phyloP scores from a whole-genome alignment of 345 rosid species.

The Noccaea bulbosa region DNA sequence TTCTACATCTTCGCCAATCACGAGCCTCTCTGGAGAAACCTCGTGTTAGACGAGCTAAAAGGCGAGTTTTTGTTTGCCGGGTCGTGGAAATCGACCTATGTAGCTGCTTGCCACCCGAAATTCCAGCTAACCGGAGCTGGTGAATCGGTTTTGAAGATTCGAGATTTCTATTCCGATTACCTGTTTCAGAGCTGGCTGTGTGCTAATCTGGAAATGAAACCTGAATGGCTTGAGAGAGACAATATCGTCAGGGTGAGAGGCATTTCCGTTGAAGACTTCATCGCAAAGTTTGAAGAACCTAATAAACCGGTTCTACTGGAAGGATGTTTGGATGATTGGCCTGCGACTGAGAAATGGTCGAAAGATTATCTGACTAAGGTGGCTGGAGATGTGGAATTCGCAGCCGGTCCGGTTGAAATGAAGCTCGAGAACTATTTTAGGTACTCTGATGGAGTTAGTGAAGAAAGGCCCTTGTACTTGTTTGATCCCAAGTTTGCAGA shows the following conservation, averaged over 20 bases:
- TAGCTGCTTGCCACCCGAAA: slow-evolving; percentile 53
- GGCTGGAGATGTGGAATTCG: slow-evolving; percentile 62
- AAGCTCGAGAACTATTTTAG: slow-evolving; percentile 70
- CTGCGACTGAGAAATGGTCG: slow-evolving; percentile 68
- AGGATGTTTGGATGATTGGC: slow-evolving; percentile 84
- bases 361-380: slow-evolving; percentile 64
- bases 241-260: slow-evolving; percentile 74
- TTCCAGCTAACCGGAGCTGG: slow-evolving; percentile 29
- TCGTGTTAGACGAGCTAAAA: slow-evolving; percentile 63
- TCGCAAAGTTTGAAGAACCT: slow-evolving; percentile 70
- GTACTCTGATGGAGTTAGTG: slow-evolving; percentile 74
- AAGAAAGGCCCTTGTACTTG: slow-evolving; percentile 94
- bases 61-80: slow-evolving; percentile 66
- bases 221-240: slow-evolving; percentile 89
- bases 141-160: slow-evolving; percentile 52
- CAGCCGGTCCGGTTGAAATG: slow-evolving; percentile 90
- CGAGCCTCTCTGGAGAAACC: slow-evolving; percentile 88
- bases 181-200: slow-evolving; percentile 96
- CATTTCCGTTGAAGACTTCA: slow-evolving; percentile 73
- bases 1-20: slow-evolving; percentile 73
- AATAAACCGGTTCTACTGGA: slow-evolving; percentile 92
- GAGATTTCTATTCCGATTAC: slow-evolving; percentile 88
- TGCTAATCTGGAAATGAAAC: slow-evolving; percentile 96
- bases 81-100: slow-evolving; percentile 80
- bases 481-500: slow-evolving; percentile 91